Evolutionary conservation across 805 yeast genomes (phyloP), one percentile per base, ranked within the genome.

Genomic region (Zygosaccharomyces kombuchaensis): DNA sequence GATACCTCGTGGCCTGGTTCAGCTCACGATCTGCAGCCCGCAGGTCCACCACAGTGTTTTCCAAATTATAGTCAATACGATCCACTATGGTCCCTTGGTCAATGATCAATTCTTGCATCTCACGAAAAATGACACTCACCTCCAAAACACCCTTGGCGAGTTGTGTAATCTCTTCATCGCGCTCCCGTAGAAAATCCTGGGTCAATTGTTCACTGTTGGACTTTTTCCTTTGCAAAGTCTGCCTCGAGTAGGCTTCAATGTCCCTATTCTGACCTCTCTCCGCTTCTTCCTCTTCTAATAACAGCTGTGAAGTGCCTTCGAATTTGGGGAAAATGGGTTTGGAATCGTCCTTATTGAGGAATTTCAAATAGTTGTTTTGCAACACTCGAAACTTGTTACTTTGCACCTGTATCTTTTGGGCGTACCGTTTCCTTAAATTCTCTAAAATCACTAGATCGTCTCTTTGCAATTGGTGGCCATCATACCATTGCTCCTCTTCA

Each of bases 61-160:
- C 84, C 48, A 93, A 69, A 61, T 93, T 93, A 64, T 91, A 93
- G 66, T 91, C 99, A 46, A 93, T 91, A 54, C 97, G 72, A 66
- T 93, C 99, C 48, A 93, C 73, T 36, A 93, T 76, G 0, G 96
- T 87, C 1, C 99, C 99, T 67, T 93, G 99, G 59, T 93, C 98
- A 45, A 93, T 84, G 35, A 93, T 87, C 75, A 93, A 73, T 31
- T 81, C 79, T 59, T 95, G 97, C 77, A 93, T 78, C 59, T 93
- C 98, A 62, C 85, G 84, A 71, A 93, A 93, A 36, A 93, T 91
- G 1, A 91, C 87, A 25, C 95, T 85, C 1, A 93, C 87, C 62
- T 93, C 99, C 34, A 91, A 70, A 36, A 93, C 95, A 42, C 97
- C 96, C 72, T 87, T 87, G 3, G 99, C 98, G 44, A 93, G 75